Percentiles rank a stretch among this genome's conserved stretches.
Evolutionary conservation across 352 stramenopile genomes (phyloP).

Genomic region (Thalassiosira sp.): DNA sequence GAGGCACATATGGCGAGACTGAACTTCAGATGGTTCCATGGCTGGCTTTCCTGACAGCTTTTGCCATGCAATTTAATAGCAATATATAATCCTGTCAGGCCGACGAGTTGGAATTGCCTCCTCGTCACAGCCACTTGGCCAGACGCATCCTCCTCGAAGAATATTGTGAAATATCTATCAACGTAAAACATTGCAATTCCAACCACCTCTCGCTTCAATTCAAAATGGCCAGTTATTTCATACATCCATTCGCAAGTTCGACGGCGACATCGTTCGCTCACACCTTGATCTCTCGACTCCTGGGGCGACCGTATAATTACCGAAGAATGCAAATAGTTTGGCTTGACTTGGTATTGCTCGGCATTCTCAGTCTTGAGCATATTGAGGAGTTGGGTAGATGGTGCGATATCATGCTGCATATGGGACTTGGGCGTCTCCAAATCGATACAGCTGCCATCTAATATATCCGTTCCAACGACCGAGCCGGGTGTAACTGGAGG

Average conservation of each 20-base stretch:
- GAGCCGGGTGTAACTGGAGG: conserved; percentile 32
- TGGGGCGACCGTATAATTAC: conserved; percentile 19
- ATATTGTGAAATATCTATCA: conserved; percentile 47
- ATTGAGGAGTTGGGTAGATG: conserved; percentile 20
- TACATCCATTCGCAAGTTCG: conserved; percentile 56
- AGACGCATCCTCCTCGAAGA: conserved; percentile 4
- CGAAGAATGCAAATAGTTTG: conserved; percentile 45
- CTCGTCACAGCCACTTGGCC: conserved; percentile 17
- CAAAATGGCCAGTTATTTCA: conserved; percentile 49
- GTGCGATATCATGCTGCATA: background rate
- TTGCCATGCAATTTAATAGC: conserved; percentile 43
- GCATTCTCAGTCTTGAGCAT: conserved; percentile 16
- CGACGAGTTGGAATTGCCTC: conserved; percentile 44
- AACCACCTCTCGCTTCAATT: conserved; percentile 35
- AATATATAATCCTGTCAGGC: conserved; percentile 43
- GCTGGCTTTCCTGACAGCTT: background rate
- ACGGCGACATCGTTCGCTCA: conserved; percentile 36
- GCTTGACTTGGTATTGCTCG: conserved; percentile 20
- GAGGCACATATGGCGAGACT: conserved; percentile 54
- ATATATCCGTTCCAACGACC: conserved; percentile 25
- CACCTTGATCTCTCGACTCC: conserved; percentile 17
- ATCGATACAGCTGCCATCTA: background rate
- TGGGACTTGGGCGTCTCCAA: background rate
- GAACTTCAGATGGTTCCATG: conserved; percentile 49
- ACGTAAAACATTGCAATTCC: conserved; percentile 47